A percentile compares a stretch with the other conserved stretches of the same genome.
These are phyloP conservation scores for Carex parvula DNA, from an alignment of 176 grass and related monocot genomes.

Conservation along the genomic window DNA sequence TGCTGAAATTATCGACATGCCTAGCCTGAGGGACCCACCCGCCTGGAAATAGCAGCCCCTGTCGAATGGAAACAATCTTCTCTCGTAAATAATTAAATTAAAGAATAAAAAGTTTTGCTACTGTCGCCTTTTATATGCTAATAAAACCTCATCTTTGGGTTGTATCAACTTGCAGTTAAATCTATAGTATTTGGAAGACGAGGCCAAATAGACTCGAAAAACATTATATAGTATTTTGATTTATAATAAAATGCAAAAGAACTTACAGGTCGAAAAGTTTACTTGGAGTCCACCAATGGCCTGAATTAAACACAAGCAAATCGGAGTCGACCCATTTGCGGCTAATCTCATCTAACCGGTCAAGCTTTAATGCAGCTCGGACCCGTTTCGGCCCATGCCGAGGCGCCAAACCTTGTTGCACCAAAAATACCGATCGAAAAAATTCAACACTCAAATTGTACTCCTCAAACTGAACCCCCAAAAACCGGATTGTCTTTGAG, in stretches of 20 bases:
- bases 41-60: conserved; percentile 98
- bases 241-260: neutral
- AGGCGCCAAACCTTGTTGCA: conserved; percentile 58
- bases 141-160: neutral
- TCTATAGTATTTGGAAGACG: neutral
- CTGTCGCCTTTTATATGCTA: neutral
- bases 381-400: conserved; percentile 49
- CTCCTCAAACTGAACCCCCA: conserved; percentile 71
- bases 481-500: conserved; percentile 80
- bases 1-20: conserved; percentile 74
- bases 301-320: conserved; percentile 93
- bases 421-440: conserved; percentile 72
- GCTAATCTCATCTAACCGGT: conserved; percentile 72
- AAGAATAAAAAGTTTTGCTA: neutral
- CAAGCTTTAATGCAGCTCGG: conserved; percentile 56
- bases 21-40: conserved; percentile 70
- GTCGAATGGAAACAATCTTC: conserved; percentile 20
- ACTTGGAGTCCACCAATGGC: conserved; percentile 97
- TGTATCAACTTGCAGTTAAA: conserved; percentile 10
- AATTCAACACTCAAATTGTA: conserved; percentile 88
- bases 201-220: neutral
- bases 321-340: conserved; percentile 60
- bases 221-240: neutral
- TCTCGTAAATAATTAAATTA: conserved; percentile 18
- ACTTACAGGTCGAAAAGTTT: conserved; percentile 99